Percentiles rank a stretch among this genome's conserved stretches.
Conservation (phyloP, 306 rosid genomes). For the Pyrus betulifolia region DNA sequence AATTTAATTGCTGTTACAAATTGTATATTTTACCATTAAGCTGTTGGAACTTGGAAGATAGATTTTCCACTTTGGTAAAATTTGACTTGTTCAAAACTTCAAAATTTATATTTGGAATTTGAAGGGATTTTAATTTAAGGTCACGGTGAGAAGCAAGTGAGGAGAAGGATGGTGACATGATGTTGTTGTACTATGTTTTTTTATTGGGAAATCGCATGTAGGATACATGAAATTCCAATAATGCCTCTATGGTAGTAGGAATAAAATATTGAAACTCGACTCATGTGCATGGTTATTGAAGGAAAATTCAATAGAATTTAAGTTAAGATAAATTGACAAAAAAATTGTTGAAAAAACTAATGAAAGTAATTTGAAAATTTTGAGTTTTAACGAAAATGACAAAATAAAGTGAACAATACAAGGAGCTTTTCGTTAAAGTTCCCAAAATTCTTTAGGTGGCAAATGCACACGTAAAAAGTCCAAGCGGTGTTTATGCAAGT, state of each 20-base stretch:
- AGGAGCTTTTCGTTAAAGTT: too few relatives aligned
- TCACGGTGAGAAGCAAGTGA: background rate
- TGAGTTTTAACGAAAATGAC: too few relatives aligned
- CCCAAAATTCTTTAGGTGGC: too few relatives aligned
- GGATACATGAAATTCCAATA: background rate
- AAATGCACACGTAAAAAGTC: too few relatives aligned
- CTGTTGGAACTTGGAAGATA: background rate
- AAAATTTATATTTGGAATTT: background rate
- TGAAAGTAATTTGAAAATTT: too few relatives aligned
- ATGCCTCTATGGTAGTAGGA: background rate
- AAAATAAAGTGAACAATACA: too few relatives aligned
- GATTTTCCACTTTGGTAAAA: background rate
- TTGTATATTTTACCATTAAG: background rate
- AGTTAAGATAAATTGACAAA: too few relatives aligned
- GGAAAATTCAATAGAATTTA: too few relatives aligned
- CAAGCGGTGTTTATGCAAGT: too few relatives aligned
- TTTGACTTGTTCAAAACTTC: background rate
- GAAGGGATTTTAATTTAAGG: background rate
- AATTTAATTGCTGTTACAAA: background rate
- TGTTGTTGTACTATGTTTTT: background rate
- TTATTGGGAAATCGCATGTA: background rate
- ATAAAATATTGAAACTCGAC: too few relatives aligned
- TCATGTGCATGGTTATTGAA: too few relatives aligned
- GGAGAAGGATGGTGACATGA: background rate
- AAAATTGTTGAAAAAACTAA: too few relatives aligned